Evolutionary conservation across 768 basidiomycete species (phyloP), one percentile per base, ranked within the genome.

Genomic region (Tricholoma furcatifolium): DNA sequence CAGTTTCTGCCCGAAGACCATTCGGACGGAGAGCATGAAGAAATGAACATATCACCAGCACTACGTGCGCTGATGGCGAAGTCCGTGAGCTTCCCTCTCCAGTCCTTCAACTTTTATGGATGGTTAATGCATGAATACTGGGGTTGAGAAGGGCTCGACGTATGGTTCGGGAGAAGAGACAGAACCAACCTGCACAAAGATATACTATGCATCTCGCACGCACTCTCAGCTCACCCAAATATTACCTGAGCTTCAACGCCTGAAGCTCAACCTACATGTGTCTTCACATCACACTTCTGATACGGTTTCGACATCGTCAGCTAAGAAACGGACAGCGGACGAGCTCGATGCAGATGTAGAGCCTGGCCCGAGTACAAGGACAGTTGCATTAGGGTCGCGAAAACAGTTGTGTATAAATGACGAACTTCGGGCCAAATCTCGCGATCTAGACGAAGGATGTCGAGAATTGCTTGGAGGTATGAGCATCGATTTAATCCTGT

Each of bases 161-260:
- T 52, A 38, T 15, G 60, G 52, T 14, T 55, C 31, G 40, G 53
- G 21, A 43, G 61, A 68, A 20, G 64, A 68, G 49, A 72, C 72
- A 41, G 85, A 85, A 52, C 77, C 78, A 14, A 76, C 78, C 4
- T 89, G 87, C 62, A 87, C 83, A 34, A 90, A 93, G 75, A 87
- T 98, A 55, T 97, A 84, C 67, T 97, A 95, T 63, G 90, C 95
- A 0, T 98, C 97, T 0, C 79, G 96, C 30, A 99, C 96, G 0
- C 96, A 99, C 69, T 95, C 95, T 1, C 96, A 99, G 63, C 81
- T 99, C 3, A 78, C 93, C 2, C 96, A 99, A 66, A 78, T 98
- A 3, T 76, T 94, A 15, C 87, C 88, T 3, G 97, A 99, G 64
- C 74, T 98, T 9, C 78, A 73, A 36, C 88, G 83, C 60, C 80